A percentile compares a stretch with the other conserved stretches of the same genome.
phyloP scores from a whole-genome alignment of 139 green algal species.

The Chlamydomonas sp. region DNA sequence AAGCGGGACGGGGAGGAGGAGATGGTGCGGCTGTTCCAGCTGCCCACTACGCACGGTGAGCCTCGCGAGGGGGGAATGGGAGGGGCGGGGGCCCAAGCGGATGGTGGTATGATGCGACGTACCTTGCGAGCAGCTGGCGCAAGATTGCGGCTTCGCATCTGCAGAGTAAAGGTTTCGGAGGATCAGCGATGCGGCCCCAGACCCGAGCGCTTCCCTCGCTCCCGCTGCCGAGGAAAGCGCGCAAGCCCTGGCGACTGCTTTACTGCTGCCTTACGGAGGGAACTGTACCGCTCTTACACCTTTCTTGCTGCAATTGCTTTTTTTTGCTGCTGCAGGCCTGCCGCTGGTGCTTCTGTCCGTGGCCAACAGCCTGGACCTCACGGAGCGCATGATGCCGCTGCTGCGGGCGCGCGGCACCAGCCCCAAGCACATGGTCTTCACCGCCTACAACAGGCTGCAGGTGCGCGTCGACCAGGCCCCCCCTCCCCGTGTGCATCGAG shows the following conservation, averaged over 20 bases:
- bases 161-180: too few relatives aligned
- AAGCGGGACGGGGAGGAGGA: slow-evolving; percentile 31
- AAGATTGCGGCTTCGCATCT: neutral
- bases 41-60: slow-evolving; percentile 31
- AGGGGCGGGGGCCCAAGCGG: too few relatives aligned
- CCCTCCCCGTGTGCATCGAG: neutral
- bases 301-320: neutral
- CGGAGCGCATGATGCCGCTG: slow-evolving; percentile 61
- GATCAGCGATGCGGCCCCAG: too few relatives aligned
- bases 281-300: neutral
- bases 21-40: slow-evolving; percentile 59
- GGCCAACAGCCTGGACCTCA: slow-evolving; percentile 72
- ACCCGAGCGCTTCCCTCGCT: too few relatives aligned
- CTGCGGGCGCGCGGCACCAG: slow-evolving; percentile 47
- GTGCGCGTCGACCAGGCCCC: slow-evolving; percentile 12
- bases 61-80: neutral
- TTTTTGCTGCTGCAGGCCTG: slow-evolving; percentile 30
- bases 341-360: slow-evolving; percentile 58
- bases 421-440: slow-evolving; percentile 59
- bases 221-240: too few relatives aligned
- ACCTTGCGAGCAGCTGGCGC: too few relatives aligned
- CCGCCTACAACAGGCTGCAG: slow-evolving; percentile 58
- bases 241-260: neutral
- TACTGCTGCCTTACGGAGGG: neutral
- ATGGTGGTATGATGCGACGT: too few relatives aligned